These are phyloP conservation scores for Trichocomaceae sp. DNA, from an alignment of 2,329 filamentous ascomycete genomes.

Conservation along the genomic window DNA sequence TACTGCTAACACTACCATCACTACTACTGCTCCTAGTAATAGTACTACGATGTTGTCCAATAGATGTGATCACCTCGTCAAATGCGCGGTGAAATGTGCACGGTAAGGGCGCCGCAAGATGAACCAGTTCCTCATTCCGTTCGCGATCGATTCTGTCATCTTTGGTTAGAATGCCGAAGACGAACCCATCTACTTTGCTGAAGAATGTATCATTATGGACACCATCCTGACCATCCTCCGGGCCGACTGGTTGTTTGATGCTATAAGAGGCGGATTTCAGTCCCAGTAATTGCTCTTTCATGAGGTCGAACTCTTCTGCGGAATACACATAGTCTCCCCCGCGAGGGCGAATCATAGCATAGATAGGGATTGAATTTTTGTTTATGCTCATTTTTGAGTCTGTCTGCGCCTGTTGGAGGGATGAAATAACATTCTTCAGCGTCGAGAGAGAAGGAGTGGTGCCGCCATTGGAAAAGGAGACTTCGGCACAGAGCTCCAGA, in stretches of 20 bases:
- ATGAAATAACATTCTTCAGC: conserved; percentile 17
- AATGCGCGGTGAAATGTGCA: conserved; percentile 54
- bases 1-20: background rate
- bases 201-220: background rate
- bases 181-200: conserved; percentile 41
- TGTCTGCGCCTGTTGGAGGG: conserved; percentile 21
- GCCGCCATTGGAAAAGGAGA: conserved; percentile 35
- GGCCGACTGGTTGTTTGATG: background rate
- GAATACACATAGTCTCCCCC: background rate
- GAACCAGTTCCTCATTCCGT: conserved; percentile 39
- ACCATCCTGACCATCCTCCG: background rate
- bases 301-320: background rate
- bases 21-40: background rate
- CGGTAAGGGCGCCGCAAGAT: conserved; percentile 34
- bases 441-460: conserved; percentile 33
- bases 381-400: conserved; percentile 19
- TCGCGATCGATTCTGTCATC: conserved; percentile 32
- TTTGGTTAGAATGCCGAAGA: conserved; percentile 44
- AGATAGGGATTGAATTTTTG: conserved; percentile 34
- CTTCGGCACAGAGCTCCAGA: conserved; percentile 44
- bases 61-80: conserved; percentile 32
- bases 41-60: background rate
- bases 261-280: background rate
- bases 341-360: conserved; percentile 47
- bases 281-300: background rate